These are phyloP conservation scores for Aurantiochytrium sp. DNA, from an alignment of 108 stramenopile genomes.

Conservation along the genomic window DNA sequence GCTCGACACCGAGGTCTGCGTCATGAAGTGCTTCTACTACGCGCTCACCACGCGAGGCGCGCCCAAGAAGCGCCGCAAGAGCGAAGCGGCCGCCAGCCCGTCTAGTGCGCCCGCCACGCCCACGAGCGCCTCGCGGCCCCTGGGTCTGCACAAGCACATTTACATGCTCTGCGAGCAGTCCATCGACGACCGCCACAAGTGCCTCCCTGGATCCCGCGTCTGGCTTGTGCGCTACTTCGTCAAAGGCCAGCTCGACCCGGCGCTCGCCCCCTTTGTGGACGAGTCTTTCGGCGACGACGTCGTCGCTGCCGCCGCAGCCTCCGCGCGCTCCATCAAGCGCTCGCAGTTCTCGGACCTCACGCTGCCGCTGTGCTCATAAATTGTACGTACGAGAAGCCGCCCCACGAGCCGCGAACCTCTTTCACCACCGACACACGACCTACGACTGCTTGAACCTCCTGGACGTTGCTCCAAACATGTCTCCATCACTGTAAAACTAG, in stretches of 20 bases:
- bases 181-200: not conserved
- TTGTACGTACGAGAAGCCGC: too few relatives aligned
- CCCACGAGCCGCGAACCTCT: too few relatives aligned
- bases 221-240: conserved; percentile 28
- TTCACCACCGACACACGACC: too few relatives aligned
- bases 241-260: not conserved
- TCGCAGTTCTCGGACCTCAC: not conserved
- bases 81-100: not conserved
- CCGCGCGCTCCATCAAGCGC: not conserved
- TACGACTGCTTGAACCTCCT: too few relatives aligned
- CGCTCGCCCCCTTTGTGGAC: not conserved
- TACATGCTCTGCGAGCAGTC: conserved; percentile 30
- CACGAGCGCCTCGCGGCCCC: not conserved
- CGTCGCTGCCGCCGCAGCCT: not conserved
- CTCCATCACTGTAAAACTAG: too few relatives aligned
- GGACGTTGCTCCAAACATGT: too few relatives aligned
- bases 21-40: conserved; percentile 16
- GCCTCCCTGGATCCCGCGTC: not conserved
- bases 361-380: too few relatives aligned
- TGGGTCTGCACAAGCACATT: conserved; percentile 23
- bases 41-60: not conserved
- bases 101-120: not conserved
- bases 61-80: not conserved
- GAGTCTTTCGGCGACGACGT: too few relatives aligned
- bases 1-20: not conserved